Base-by-base conservation (phyloP, 176 grass and related monocot genomes). In the Tuctoria greenei region DNA sequence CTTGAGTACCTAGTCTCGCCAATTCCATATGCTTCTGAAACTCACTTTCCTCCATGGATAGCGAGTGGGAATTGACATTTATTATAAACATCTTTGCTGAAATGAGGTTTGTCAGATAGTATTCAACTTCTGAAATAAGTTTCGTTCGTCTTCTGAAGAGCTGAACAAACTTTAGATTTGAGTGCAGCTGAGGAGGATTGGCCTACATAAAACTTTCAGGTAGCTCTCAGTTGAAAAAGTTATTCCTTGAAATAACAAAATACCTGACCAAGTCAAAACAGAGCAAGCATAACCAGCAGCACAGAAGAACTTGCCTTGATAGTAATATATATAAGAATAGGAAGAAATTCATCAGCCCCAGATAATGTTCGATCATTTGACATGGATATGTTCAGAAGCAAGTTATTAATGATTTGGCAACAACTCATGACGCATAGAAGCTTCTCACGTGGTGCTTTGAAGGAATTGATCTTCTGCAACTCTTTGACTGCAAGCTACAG, bases 271-370 rank as follows among this genome's bases (percentile, higher is more conserved):
- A 72, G 72, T 28, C 8, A 54, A 61, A 83, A 71, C 28, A 25
- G 24, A 27, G 26, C 27, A 64, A 77, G 20, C 75, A 73, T 34
- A 80, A 66, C 77, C 27, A 88, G 57, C 73, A 61, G 67, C 16
- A 66, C 47, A 50, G 4, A 74, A 41, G 43, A 69, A 65, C 79
- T 91, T 93, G 58, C 94, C 94, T 97, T 97, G 71, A 93, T 97
- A 67, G 91, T 93, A 40, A 93, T 64, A 83, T 87, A 93, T 67
- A 97, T 97, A 79, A 97, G 86, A 91, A 91, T 90, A 25, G 94
- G 94, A 74, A 97, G 89, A 73, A 97, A 97, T 54, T 93, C 91
- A 86, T 97, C 94, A 87, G 90, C 94, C 45, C 94, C 94, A 65
- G 91, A 89, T 17, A 76, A 82, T 10, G 77, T 66, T 60, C 86